These are phyloP conservation scores for Ricinus communis DNA, from an alignment of 345 rosid species.

Conservation along the genomic window DNA sequence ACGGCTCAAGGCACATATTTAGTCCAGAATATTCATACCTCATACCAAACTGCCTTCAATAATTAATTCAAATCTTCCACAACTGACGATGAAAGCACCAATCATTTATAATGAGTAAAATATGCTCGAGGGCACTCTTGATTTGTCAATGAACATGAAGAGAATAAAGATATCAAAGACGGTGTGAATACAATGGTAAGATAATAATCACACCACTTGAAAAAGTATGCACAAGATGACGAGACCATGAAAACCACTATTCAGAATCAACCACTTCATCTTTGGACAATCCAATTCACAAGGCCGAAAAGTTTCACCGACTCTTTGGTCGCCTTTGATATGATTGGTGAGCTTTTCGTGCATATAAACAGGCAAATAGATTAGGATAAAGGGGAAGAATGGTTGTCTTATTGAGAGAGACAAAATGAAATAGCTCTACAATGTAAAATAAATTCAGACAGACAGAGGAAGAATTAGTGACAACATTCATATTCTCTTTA, in stretches of 20 bases:
- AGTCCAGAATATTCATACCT: slow-evolving; percentile 24
- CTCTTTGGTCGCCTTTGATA: background rate
- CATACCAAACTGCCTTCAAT: background rate
- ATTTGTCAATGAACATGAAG: background rate
- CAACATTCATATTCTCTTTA: too few species aligned
- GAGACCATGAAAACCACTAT: slow-evolving; percentile 4
- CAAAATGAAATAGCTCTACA: slow-evolving; percentile 10
- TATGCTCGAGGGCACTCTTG: background rate
- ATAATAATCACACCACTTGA: background rate
- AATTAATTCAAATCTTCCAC: background rate
- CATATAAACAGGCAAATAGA: background rate
- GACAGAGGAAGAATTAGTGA: slow-evolving; percentile 5
- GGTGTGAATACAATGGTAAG: slow-evolving; percentile 15
- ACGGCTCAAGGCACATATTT: background rate
- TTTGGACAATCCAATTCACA: background rate
- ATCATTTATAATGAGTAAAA: too few species aligned
- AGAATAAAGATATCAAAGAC: background rate
- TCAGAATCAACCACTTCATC: background rate
- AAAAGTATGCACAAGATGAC: background rate
- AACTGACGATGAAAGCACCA: background rate
- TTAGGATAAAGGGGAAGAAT: background rate
- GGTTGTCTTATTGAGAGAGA: slow-evolving; percentile 8
- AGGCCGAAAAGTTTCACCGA: background rate
- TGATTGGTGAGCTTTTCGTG: background rate
- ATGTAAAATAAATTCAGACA: background rate